These are phyloP conservation scores for Gossypium schwendimanii DNA, from an alignment of 441 rosid genomes.

Conservation along the genomic window DNA sequence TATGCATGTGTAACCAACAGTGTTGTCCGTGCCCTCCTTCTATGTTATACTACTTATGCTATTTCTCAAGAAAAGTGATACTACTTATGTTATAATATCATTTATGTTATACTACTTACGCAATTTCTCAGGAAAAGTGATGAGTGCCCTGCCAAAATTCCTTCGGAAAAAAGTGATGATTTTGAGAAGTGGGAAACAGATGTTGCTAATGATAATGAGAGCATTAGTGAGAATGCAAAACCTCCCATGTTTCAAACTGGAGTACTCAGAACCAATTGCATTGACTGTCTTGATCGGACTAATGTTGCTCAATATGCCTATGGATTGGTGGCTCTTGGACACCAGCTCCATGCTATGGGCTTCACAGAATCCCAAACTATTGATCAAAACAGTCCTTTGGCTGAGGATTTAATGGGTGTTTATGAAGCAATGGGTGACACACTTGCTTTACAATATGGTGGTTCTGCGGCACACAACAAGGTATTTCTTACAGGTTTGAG, in stretches of 20 bases:
- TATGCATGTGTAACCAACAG: not conserved
- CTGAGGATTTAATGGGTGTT: slow-evolving; percentile 57
- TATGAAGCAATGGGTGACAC: slow-evolving; percentile 79
- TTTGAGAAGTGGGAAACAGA: slow-evolving; percentile 22
- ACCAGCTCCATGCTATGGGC: slow-evolving; percentile 53
- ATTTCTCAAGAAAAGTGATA: slow-evolving; percentile 33
- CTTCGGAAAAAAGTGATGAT: slow-evolving; percentile 24
- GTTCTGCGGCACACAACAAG: slow-evolving; percentile 84
- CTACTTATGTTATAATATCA: not conserved
- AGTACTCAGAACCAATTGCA: slow-evolving; percentile 64
- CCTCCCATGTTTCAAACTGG: slow-evolving; percentile 49
- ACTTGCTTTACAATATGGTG: slow-evolving; percentile 75
- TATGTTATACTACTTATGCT: not conserved
- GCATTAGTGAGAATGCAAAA: slow-evolving; percentile 28
- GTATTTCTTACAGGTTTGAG: slow-evolving; percentile 18
- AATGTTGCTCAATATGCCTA: slow-evolving; percentile 77
- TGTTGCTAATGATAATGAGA: slow-evolving; percentile 7
- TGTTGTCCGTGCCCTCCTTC: not conserved
- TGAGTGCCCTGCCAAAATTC: slow-evolving; percentile 24
- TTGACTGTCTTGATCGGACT: slow-evolving; percentile 73
- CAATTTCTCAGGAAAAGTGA: slow-evolving; percentile 33
- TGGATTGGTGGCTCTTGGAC: slow-evolving; percentile 63
- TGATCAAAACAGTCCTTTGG: slow-evolving; percentile 49
- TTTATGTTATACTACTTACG: not conserved
- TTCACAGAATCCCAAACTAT: slow-evolving; percentile 37